phyloP scores from a whole-genome alignment of 2,329 filamentous ascomycete genomes.

The Penicillium sp. region DNA sequence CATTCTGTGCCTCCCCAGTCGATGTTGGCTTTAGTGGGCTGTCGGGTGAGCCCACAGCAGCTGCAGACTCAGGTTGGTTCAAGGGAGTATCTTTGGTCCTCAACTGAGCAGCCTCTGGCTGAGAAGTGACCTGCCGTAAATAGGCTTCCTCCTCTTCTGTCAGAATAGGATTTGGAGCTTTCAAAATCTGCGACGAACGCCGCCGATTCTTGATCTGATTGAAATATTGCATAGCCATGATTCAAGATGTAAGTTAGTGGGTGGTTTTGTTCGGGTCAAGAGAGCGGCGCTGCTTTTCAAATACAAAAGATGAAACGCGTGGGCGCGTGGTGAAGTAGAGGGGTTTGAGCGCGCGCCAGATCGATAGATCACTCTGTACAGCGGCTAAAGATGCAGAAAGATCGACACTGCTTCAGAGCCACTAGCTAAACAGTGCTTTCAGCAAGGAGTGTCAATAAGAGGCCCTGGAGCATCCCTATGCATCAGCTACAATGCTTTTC shows the following conservation, averaged over 20 bases:
- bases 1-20: constrained; percentile 44
- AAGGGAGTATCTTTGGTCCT: background rate
- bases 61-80: background rate
- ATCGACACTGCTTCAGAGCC: background rate
- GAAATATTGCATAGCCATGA: constrained; percentile 39
- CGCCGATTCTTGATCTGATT: constrained; percentile 39
- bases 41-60: background rate
- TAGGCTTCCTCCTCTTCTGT: constrained; percentile 58
- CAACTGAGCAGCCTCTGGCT: constrained; percentile 27
- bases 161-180: constrained; percentile 43
- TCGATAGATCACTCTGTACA: constrained; percentile 16
- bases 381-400: constrained; percentile 4
- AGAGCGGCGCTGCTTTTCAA: background rate
- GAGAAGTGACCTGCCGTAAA: constrained; percentile 47
- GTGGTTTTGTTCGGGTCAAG: background rate
- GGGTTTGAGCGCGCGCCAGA: constrained; percentile 10
- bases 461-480: background rate
- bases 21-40: constrained; percentile 16
- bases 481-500: background rate
- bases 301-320: constrained; percentile 9
- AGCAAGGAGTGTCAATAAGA: background rate
- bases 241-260: background rate
- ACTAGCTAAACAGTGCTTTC: background rate
- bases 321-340: constrained; percentile 14
- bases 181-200: constrained; percentile 29